Evolutionary conservation across 2,329 filamentous ascomycete species (phyloP), one percentile per base, ranked within the genome.

Genomic region (Colletotrichum melonis): DNA sequence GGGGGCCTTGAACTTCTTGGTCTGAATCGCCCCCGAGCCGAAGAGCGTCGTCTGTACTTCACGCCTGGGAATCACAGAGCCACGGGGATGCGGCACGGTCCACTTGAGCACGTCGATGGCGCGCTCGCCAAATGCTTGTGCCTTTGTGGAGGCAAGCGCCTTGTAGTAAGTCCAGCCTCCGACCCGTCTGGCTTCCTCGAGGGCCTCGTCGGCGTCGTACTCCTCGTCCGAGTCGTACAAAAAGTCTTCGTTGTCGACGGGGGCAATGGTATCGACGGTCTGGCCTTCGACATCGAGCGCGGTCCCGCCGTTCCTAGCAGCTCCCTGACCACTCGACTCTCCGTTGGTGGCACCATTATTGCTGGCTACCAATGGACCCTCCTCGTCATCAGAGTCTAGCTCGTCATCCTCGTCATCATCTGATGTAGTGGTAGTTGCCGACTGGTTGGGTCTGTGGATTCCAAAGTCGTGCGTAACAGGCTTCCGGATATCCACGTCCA

Each of bases 401-500:
- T 93, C 92, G 1, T 93, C 92, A 22, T 94, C 93, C 49, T 95
- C 92, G 62, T 94, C 92, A 62, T 93, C 89, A 64, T 94, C 93
- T 22, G 94, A 94, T 19, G 92, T 95, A 1, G 94, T 95, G 26
- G 93, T 91, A 49, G 92, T 94, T 42, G 92, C 91, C 67, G 93
- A 94, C 24, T 94, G 90, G 7, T 91, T 91, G 0, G 93, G 92
- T 42, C 96, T 89, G 78, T 94, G 93, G 78, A 99, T 98, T 68
- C 97, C 97, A 80, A 98, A 98, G 77, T 93, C 91, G 78, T 97
- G 95, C 4, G 91, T 95, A 35, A 92, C 90, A 1, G 97, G 95
- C 84, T 99, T 99, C 77, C 95, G 94, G 78, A 99, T 99, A 80
- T 99, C 97, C 28, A 97, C 92, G 77, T 97, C 92, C 97, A 99